Base-by-base conservation (phyloP, 371 early-diverging fungal species). In the Mortierella sp. region DNA sequence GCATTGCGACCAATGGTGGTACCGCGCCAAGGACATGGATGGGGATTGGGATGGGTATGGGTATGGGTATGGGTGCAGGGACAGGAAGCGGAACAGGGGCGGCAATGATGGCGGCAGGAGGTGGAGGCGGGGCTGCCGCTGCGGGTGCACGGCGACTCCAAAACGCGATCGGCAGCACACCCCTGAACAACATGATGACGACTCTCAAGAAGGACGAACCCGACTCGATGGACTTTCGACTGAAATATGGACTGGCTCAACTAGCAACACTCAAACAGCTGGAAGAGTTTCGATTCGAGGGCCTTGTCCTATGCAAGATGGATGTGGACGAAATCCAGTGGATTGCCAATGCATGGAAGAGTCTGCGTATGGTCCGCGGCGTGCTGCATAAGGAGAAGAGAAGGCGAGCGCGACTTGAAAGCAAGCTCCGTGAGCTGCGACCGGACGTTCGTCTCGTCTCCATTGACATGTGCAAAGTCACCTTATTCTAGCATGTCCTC, bases 321-420 rank as follows among this genome's bases (percentile, higher is more conserved):
- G 67, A 67, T 67, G 67, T 67, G 67, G 67, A 67, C 43, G 67
- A 67, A 40, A 67, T 67, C 43, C 67, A 67, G 24, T 67, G 67
- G 67, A 67, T 67, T 11, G 67, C 67, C 43, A 67, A 67, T 67
- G 67, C 67, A 24, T 67, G 67, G 67, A 67, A 67, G 40, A 67
- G 67, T 67, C 24, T 67, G 67, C 67, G 67, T 4, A 67, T 67
- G 67, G 67, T 67, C 24, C 67, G 67, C 19, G 67, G 67, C 21
- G 67, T 67, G 37, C 43, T 67, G 10, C 67, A 67, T 67, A 67
- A 67, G 40, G 67, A 67, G 24, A 67, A 67, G 24, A 37, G 67
- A 21, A 67, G 67, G 43, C 67, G 67, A 10, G 67, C 67, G 24
- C 34, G 67, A 24, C 67, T 67, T 21, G 67, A 67, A 67, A 67